phyloP scores from a whole-genome alignment of 2,329 filamentous ascomycete genomes.

The Botrytis fabae region DNA sequence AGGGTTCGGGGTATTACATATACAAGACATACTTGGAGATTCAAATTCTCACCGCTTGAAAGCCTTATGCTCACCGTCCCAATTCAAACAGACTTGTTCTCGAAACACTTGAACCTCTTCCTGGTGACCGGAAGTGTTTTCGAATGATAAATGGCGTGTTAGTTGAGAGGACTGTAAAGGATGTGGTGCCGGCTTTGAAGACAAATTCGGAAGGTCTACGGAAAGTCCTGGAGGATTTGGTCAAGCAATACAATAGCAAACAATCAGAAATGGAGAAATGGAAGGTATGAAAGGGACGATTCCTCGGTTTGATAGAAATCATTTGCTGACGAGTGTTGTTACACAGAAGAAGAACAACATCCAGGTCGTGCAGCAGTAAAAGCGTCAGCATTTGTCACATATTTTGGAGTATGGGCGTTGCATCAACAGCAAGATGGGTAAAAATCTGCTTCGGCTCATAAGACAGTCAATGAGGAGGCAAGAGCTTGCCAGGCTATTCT shows the following conservation, averaged over 20 bases:
- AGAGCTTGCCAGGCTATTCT: constrained; percentile 10
- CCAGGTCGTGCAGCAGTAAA: constrained; percentile 76
- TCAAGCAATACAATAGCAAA: constrained; percentile 95
- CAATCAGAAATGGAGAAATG: constrained; percentile 95
- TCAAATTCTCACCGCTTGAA: constrained; percentile 32
- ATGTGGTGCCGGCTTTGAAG: constrained; percentile 85
- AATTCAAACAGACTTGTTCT: constrained; percentile 73
- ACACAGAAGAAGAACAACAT: constrained; percentile 85
- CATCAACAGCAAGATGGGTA: constrained; percentile 31
- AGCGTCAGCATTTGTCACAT: constrained; percentile 25
- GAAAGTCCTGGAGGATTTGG: constrained; percentile 89
- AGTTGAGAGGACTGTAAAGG: constrained; percentile 89
- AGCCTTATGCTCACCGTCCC: constrained; percentile 44
- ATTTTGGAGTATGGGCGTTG: constrained; percentile 30
- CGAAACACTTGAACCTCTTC: constrained; percentile 82
- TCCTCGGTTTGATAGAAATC: background rate
- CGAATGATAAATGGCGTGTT: constrained; percentile 97
- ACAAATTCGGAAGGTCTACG: constrained; percentile 93
- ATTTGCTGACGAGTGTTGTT: constrained; percentile 28
- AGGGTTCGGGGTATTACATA: background rate
- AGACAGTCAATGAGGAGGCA: constrained; percentile 32
- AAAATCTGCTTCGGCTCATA: constrained; percentile 29
- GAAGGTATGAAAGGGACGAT: constrained; percentile 69
- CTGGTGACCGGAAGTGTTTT: constrained; percentile 90
- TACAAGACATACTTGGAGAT: background rate